Conservation (phyloP, 108 stramenopile species). For the Cyclotella sp. region DNA sequence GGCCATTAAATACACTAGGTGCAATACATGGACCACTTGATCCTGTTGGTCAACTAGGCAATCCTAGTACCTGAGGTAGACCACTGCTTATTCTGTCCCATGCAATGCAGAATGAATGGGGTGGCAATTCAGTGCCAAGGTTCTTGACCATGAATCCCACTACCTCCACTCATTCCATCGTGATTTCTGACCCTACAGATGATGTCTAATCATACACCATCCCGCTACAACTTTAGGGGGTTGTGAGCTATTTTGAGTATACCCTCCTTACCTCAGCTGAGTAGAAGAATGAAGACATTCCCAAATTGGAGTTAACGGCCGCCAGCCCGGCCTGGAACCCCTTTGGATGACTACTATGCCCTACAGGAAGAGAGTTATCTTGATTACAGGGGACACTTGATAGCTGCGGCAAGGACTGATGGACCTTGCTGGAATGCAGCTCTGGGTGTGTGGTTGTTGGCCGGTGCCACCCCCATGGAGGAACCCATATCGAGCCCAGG, state of each 20-base stretch:
- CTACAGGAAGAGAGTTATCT: background rate
- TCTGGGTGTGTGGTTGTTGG: background rate
- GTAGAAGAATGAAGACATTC: background rate
- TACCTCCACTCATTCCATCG: constrained; percentile 17
- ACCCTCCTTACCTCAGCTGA: background rate
- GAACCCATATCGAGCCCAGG: no score
- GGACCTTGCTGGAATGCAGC: no score
- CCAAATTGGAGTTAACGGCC: background rate
- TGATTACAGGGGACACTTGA: background rate
- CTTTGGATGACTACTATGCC: background rate
- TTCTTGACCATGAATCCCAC: constrained; percentile 21
- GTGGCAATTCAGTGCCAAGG: constrained; percentile 22
- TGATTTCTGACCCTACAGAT: background rate
- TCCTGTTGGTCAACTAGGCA: no score
- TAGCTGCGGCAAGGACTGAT: no score
- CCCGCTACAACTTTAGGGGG: constrained; percentile 4
- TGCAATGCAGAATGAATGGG: constrained; percentile 35
- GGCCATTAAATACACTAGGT: no score
- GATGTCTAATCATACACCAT: background rate
- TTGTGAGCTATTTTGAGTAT: constrained; percentile 1
- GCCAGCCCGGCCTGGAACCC: background rate
- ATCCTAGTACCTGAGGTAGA: constrained; percentile 17
- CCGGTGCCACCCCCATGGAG: background rate
- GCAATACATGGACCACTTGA: no score
- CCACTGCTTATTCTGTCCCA: constrained; percentile 15